Base-by-base conservation (phyloP, 495 filamentous ascomycete species). In the Annulohypoxylon nitens region DNA sequence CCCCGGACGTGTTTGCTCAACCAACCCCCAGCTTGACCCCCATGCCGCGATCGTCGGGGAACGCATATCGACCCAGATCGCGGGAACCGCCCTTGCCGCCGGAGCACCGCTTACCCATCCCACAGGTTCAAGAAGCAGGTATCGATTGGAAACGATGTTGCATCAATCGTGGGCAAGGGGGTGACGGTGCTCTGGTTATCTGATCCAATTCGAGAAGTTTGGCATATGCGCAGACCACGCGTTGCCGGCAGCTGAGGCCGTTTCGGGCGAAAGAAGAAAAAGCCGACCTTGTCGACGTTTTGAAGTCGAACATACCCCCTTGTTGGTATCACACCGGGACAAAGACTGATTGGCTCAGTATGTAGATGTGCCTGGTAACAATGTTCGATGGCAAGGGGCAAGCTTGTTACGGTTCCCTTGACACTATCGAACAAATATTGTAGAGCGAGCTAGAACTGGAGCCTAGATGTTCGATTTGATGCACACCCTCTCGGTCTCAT, bases 31-130 rank as follows among this genome's bases (percentile, higher is more conserved):
- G 26, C 50, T 45, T 37, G 36, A 30, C 64, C 64, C 71, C 71
- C 62, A 60, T 70, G 57, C 59, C 59, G 34, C 67, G 71, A 74
- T 74, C 71, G 39, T 70, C 71, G 67, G 67, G 67, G 67, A 74
- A 48, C 50, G 53, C 51, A 63, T 59, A 63, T 48, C 53, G 62
- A 74, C 71, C 69, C 62, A 74, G 71, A 74, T 74, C 71, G 71
- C 62, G 58, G 71, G 71, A 74, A 59, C 61, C 59, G 51, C 62
- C 61, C 67, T 67, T 74, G 58, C 67, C 71, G 50, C 66, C 71
- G 58, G 71, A 60, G 64, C 62, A 50, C 61, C 58, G 58, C n/a
- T 53, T 69, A 53, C 63, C 48, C 48, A 54, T 11, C 25, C 50
- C 20, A 54, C 33, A 30, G 54, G 51, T 61, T 69, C 66, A 18